Evolutionary conservation across 106 monocot species (phyloP), one percentile per base, ranked within the genome.

Genomic region (Dioscorea alata): DNA sequence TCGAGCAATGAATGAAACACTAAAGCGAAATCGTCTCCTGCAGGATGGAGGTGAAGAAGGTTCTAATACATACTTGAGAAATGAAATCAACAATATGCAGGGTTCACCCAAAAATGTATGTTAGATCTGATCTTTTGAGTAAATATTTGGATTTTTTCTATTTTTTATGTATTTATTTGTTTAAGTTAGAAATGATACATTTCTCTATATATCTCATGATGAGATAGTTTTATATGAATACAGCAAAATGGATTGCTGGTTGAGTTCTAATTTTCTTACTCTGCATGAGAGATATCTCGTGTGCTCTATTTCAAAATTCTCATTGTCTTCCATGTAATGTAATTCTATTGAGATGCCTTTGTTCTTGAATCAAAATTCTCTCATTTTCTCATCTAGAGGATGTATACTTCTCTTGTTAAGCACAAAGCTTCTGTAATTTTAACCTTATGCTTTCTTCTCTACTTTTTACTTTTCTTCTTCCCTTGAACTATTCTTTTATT

Each of bases 1-100:
- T 33, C 75, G 89, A 54, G 84, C 83, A 72, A 90, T 94, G 90
- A 94, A 84, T 74, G 89, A 89, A 75, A 82, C 75, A 59, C 23
- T 86, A 33, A 93, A 83, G 79, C 86, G 86, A 84, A 88, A 78
- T 66, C 86, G 79, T 58, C 78, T 80, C 22, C 70, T 69, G 66
- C 76, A 73, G 20, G 86, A 77, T 56, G 64, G 79, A 23, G 65
- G 60, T 63, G 83, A 75, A 78, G 86, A 72, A 56, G 73, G 63
- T 53, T 66, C 80, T 50, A 60, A 50, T 60, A 70, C 77, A 31
- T 72, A 66, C 19, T 76, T 72, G 54, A 59, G 52, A 69, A 71
- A 72, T 69, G 74, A 74, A 13, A 76, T 67, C 8, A 63, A 70
- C 33, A 42, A 42, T 42, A 10, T 42, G 42, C 42, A 42, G 42